A percentile compares a stretch with the other conserved stretches of the same genome.
Evolutionary conservation across 768 basidiomycete genomes (phyloP).

Genomic region (Boletus tylopilopsis): DNA sequence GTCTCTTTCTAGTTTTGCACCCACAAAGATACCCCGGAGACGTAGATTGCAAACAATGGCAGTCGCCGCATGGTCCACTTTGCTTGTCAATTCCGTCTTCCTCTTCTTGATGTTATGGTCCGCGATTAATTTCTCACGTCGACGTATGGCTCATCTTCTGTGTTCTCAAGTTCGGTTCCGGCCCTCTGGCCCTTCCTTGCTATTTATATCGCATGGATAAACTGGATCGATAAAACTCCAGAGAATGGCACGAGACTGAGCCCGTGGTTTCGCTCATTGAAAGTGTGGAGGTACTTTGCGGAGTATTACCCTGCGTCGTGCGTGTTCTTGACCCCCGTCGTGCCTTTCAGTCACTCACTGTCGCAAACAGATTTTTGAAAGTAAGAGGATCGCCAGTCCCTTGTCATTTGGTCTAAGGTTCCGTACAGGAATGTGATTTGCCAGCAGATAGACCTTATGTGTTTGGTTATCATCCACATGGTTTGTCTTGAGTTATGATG

Average conservation of each 20-base stretch:
- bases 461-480: constrained; percentile 98
- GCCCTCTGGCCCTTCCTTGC: constrained; percentile 82
- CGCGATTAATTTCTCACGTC: constrained; percentile 20
- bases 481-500: constrained; percentile 37
- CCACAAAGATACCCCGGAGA: constrained; percentile 80
- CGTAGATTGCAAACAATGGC: constrained; percentile 85
- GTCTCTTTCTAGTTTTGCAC: constrained; percentile 61
- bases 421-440: constrained; percentile 70
- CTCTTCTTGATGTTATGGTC: constrained; percentile 82
- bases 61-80: constrained; percentile 85
- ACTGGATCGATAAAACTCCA: constrained; percentile 71
- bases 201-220: constrained; percentile 76
- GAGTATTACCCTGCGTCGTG: constrained; percentile 89
- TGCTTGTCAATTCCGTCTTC: constrained; percentile 63
- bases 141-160: neutral
- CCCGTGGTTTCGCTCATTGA: constrained; percentile 65
- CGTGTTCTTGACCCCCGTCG: constrained; percentile 32
- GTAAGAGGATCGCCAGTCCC: constrained; percentile 23
- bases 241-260: constrained; percentile 68
- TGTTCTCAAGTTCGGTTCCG: constrained; percentile 71
- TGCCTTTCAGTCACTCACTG: neutral
- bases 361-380: constrained; percentile 25
- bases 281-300: constrained; percentile 88
- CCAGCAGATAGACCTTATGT: constrained; percentile 91
- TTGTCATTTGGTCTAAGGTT: neutral